Conservation (phyloP, 1,284 basidiomycete genomes). For the Ustilago crameri region DNA sequence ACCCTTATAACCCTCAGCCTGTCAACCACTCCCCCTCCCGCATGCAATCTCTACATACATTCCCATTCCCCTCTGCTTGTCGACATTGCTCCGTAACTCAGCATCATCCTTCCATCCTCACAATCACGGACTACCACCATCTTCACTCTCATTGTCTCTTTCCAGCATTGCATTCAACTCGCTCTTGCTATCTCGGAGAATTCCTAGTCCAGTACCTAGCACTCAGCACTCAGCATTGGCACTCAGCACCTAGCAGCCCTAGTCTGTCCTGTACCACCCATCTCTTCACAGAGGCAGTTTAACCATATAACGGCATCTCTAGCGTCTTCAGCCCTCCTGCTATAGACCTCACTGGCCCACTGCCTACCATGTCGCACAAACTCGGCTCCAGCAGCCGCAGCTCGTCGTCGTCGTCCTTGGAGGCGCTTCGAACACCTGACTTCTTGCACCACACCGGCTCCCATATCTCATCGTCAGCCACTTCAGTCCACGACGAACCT, state of each 20-base stretch:
- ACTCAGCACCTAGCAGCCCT: too few relatives aligned
- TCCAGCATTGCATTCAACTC: background rate
- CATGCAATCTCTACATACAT: background rate
- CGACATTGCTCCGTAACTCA: background rate
- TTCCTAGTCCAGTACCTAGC: too few relatives aligned
- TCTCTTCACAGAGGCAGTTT: too few relatives aligned
- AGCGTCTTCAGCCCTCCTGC: background rate
- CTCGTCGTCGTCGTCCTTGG: conserved; percentile 40
- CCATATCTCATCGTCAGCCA: conserved; percentile 40
- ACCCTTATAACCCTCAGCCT: background rate
- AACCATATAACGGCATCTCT: too few relatives aligned
- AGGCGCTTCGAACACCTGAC: conserved; percentile 32
- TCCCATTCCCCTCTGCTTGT: background rate
- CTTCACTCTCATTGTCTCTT: background rate
- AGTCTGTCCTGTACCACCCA: too few relatives aligned
- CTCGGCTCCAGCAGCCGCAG: conserved; percentile 34
- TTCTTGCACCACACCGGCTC: conserved; percentile 26
- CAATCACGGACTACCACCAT: background rate
- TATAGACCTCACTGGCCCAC: background rate
- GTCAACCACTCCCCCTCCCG: background rate
- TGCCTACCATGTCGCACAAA: conserved; percentile 19
- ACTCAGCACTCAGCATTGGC: too few relatives aligned
- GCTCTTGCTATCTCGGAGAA: background rate
- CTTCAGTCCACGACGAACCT: conserved; percentile 36
- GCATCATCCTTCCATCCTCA: background rate